Conservation (phyloP, 2,329 filamentous ascomycete species). For the Escovopsis sp. region DNA sequence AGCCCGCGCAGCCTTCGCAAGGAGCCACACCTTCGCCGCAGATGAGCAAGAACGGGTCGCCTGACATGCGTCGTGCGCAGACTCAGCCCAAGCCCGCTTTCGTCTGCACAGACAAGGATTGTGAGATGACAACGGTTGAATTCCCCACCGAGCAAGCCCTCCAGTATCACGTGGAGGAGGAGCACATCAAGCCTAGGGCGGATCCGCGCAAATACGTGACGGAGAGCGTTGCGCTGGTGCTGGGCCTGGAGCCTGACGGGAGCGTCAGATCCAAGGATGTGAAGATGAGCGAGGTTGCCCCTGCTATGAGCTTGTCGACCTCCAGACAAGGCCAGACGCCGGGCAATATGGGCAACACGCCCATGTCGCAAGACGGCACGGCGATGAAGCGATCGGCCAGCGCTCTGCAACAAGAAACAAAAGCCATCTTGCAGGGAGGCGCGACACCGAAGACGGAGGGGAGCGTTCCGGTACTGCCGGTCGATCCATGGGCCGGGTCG, state of each 20-base stretch:
- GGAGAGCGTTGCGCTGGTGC: conserved; percentile 32
- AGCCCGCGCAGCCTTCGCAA: conserved; percentile 24
- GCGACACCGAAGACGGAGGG: conserved; percentile 15
- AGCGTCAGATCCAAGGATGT: conserved; percentile 20
- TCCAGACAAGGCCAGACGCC: conserved; percentile 37
- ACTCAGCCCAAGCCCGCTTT: conserved; percentile 29
- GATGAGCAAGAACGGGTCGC: conserved; percentile 31
- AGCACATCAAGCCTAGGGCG: conserved; percentile 41
- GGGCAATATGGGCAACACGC: conserved; percentile 27
- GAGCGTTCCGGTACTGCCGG: conserved; percentile 5
- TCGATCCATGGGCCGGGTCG: conserved; percentile 23
- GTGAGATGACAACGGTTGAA: conserved; percentile 33
- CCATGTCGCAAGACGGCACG: conserved; percentile 33
- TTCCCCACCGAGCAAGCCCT: conserved; percentile 41
- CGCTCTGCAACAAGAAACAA: conserved; percentile 23
- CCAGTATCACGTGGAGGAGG: conserved; percentile 39
- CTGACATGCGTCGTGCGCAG: conserved; percentile 24
- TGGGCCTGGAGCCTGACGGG: conserved; percentile 40
- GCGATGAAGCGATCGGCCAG: conserved; percentile 38
- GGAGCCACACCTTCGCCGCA: conserved; percentile 33
- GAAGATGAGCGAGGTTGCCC: conserved; percentile 16
- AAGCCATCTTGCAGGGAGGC: conserved; percentile 15
- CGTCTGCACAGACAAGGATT: conserved; percentile 38
- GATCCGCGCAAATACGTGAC: conserved; percentile 38
- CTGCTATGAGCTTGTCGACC: conserved; percentile 24